phyloP scores from a whole-genome alignment of 2,329 filamentous ascomycete genomes.

The Cladophialophora bantiana region DNA sequence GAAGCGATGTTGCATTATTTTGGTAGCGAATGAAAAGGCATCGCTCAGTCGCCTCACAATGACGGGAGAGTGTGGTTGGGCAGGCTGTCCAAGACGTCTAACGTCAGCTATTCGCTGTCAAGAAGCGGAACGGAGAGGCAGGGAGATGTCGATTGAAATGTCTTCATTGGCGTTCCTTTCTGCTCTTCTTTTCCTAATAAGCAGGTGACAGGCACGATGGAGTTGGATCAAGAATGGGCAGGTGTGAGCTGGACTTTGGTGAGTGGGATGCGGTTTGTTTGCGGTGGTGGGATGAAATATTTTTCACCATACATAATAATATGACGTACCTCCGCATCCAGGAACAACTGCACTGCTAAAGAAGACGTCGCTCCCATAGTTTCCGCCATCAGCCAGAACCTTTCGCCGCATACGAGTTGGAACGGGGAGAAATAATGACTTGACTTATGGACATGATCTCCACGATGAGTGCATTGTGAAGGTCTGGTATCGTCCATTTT shows the following conservation, averaged over 20 bases:
- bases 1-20: constrained; percentile 8
- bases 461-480: not conserved
- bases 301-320: not conserved
- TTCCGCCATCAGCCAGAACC: constrained; percentile 11
- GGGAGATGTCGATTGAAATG: not conserved
- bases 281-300: not conserved
- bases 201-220: not conserved
- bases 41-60: not conserved
- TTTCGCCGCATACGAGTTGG: not conserved
- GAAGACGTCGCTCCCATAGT: not conserved
- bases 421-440: not conserved
- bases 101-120: constrained; percentile 3
- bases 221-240: not conserved
- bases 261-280: not conserved
- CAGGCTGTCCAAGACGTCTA: not conserved
- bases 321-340: not conserved
- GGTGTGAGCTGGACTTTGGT: not conserved
- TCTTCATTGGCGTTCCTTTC: not conserved
- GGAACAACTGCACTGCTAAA: not conserved
- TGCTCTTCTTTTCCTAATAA: not conserved
- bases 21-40: not conserved
- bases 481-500: not conserved
- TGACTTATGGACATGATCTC: not conserved
- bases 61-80: not conserved
- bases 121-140: not conserved